Base-by-base conservation (phyloP, 2,329 filamentous ascomycete species). In the Ophiostoma sp. region DNA sequence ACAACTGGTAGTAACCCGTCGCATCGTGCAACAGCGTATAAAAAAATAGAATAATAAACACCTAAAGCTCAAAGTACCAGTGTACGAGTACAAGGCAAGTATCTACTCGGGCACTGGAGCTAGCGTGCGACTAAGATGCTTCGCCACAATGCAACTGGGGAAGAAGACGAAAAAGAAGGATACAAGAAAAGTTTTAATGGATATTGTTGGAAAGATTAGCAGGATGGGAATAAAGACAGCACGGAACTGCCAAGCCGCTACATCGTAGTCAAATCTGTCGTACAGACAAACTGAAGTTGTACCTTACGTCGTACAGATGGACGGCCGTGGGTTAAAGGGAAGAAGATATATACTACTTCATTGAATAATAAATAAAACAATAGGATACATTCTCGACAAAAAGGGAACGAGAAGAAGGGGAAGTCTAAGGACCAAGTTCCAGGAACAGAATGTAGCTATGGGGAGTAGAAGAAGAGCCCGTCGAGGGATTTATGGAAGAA, bases 91-190 rank as follows among this genome's bases (percentile, higher is more conserved):
- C 49, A 55, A 55, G n/a, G 2, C 27, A 27, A 36, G 55, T 60
- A 60, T 60, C 38, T 38, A 36, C 18, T 55, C 49, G 49, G 49
- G 49, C 49, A 55, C 52, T 36, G n/a, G 11, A 16, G 12, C 18
- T 63, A 63, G 60, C 60, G 60, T 63, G 40, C 60, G 16, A 63
- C 60, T 63, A 63, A 18, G 16, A 9, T 63, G 60, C 60, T 63
- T 63, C 60, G 60, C 64, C 64, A 65, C 64, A 65, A 49, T 65
- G 64, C 63, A 44, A 45, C 62, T 45, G 63, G 63, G 42, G 27
- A 44, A 45, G 63, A 64, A 41, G 7, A 64, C 36, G 60, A 64
- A 60, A 60, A 60, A 60, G 55, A 27, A 27, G 27, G 27, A 27
- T 27, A 27, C 27, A 27, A 27, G 27, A 27, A 27, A 27, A 27